These are phyloP conservation scores for Helotiales sp. DNA, from an alignment of 2,329 filamentous ascomycete genomes.

Conservation along the genomic window DNA sequence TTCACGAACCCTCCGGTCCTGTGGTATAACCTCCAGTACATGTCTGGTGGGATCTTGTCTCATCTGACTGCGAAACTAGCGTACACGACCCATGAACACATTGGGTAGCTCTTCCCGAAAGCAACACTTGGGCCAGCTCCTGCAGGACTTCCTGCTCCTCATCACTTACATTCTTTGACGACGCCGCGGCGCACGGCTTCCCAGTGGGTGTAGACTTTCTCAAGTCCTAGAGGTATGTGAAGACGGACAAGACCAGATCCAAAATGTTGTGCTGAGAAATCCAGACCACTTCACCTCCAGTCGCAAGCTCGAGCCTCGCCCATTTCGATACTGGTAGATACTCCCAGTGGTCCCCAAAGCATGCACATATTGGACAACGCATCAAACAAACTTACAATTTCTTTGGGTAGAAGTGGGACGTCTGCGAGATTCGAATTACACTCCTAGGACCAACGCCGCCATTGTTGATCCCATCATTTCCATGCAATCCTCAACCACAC, in stretches of 20 bases:
- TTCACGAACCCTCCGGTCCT: constrained; percentile 30
- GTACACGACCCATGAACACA: constrained; percentile 4
- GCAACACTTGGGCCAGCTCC: background rate
- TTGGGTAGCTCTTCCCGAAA: constrained; percentile 2
- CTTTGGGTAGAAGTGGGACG: constrained; percentile 14
- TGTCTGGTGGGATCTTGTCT: constrained; percentile 27
- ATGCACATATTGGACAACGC: constrained; percentile 21
- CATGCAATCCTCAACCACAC: constrained; percentile 56
- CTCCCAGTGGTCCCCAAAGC: constrained; percentile 11
- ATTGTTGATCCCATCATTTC: constrained; percentile 33
- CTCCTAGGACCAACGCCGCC: constrained; percentile 18
- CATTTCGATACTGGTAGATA: background rate
- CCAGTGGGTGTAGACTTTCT: background rate
- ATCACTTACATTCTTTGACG: background rate
- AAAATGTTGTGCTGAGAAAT: constrained; percentile 3
- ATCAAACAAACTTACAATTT: constrained; percentile 14
- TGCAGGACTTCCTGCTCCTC: background rate
- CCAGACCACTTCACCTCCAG: background rate
- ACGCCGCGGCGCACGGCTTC: background rate
- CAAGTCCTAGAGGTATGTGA: constrained; percentile 1
- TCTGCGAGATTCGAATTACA: constrained; percentile 19
- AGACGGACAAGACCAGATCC: background rate
- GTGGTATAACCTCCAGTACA: constrained; percentile 33
- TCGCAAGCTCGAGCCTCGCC: background rate
- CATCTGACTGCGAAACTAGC: constrained; percentile 24